Percentiles rank a stretch among this genome's conserved stretches.
Conservation (phyloP, 495 filamentous ascomycete species). For the Penicillium ucsense region DNA sequence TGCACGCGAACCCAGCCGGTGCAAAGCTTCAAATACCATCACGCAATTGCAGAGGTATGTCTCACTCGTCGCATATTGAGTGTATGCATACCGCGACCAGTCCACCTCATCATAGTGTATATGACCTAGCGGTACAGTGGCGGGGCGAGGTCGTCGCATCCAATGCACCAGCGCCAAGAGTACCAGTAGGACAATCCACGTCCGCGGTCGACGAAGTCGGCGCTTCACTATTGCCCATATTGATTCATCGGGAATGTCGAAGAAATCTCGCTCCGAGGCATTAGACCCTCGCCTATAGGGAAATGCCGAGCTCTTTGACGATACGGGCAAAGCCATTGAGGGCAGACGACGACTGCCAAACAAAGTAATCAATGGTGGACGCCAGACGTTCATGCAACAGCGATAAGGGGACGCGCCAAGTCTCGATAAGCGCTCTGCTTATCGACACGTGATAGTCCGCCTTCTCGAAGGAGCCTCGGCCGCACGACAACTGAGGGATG, state of each 20-base stretch:
- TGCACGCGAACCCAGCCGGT: conserved; percentile 51
- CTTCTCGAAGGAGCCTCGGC: too few species aligned
- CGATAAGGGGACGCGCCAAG: too few species aligned
- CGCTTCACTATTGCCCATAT: conserved; percentile 22
- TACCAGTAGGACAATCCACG: conserved; percentile 24
- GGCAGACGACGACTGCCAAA: too few species aligned
- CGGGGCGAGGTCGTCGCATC: conserved; percentile 15
- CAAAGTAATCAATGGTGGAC: too few species aligned
- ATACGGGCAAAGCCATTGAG: too few species aligned
- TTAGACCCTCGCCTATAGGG: conserved; percentile 26
- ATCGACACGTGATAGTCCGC: too few species aligned
- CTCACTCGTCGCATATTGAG: conserved; percentile 59
- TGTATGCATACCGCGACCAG: conserved; percentile 60
- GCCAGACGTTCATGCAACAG: too few species aligned
- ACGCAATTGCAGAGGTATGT: conserved; percentile 67
- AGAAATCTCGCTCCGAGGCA: conserved; percentile 34
- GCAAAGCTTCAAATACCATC: conserved; percentile 61
- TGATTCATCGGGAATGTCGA: conserved; percentile 35
- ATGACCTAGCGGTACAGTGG: conserved; percentile 18
- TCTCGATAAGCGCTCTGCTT: too few species aligned
- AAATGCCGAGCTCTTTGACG: conserved; percentile 5
- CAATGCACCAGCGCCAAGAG: conserved; percentile 25
- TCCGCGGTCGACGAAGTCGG: conserved; percentile 28
- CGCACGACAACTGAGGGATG: too few species aligned
- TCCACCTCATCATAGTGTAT: conserved; percentile 37